These are phyloP conservation scores for Phanerochaete sordida DNA, from an alignment of 768 basidiomycete genomes.

Conservation along the genomic window DNA sequence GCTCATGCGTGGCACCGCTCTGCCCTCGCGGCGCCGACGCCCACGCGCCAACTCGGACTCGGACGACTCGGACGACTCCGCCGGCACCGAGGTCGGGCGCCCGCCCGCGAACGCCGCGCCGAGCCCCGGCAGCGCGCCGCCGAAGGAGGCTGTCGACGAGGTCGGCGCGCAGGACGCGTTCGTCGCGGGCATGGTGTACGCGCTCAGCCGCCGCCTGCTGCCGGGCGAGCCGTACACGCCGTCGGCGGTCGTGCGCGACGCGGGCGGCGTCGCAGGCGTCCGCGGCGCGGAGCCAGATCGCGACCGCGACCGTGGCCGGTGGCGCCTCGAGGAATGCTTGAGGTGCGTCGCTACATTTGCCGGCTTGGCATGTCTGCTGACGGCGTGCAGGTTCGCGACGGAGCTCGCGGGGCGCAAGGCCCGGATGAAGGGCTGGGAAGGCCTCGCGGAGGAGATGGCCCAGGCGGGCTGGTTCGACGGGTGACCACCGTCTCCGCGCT, in stretches of 20 bases:
- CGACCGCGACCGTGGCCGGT: slow-evolving; percentile 42
- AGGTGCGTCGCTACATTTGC: slow-evolving; percentile 38
- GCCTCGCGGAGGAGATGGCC: slow-evolving; percentile 70
- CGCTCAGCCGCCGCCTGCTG: slow-evolving; percentile 64
- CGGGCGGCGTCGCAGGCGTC: slow-evolving; percentile 19
- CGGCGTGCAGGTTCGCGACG: slow-evolving; percentile 64
- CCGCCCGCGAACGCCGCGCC: slow-evolving; percentile 1
- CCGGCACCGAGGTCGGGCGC: slow-evolving; percentile 48
- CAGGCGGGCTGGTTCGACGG: slow-evolving; percentile 72
- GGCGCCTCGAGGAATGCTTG: slow-evolving; percentile 82
- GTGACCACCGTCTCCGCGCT: background rate
- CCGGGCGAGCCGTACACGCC: slow-evolving; percentile 78
- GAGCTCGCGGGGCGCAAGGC: slow-evolving; percentile 79
- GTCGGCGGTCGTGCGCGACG: slow-evolving; percentile 10
- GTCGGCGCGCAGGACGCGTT: slow-evolving; percentile 80
- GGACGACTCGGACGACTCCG: slow-evolving; percentile 42
- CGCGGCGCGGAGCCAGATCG: slow-evolving; percentile 12
- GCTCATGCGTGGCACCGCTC: slow-evolving; percentile 1
- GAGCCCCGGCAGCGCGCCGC: background rate
- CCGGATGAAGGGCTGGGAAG: slow-evolving; percentile 57
- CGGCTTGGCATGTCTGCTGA: background rate
- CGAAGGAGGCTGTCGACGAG: slow-evolving; percentile 48
- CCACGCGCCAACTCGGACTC: slow-evolving; percentile 18
- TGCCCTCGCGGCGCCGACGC: slow-evolving; percentile 7
- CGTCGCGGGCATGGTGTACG: slow-evolving; percentile 85